phyloP scores from a whole-genome alignment of 2,329 filamentous ascomycete genomes.

The Epichloe uncinata region DNA sequence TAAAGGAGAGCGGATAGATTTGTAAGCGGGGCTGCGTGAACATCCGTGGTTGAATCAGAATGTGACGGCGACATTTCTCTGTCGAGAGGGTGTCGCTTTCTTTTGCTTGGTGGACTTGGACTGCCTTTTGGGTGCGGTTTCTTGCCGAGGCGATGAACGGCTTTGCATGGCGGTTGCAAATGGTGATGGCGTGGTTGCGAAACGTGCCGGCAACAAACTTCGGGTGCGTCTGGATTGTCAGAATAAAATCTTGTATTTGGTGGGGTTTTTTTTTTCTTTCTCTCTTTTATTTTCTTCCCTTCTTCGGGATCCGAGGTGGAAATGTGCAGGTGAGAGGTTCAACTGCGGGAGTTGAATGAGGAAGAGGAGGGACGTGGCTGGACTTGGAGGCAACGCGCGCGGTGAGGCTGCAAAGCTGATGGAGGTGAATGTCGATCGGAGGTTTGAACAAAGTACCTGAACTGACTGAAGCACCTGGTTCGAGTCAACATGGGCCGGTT shows the following conservation, averaged over 20 bases:
- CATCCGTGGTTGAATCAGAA: background rate
- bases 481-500: background rate
- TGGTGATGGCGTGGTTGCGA: background rate
- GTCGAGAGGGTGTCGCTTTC: too few species aligned
- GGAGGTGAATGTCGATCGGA: too few species aligned
- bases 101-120: too few species aligned
- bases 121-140: too few species aligned
- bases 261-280: background rate
- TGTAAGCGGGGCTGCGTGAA: background rate
- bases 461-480: background rate
- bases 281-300: background rate
- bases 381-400: too few species aligned
- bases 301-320: too few species aligned
- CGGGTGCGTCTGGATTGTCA: too few species aligned
- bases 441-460: too few species aligned
- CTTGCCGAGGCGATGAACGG: background rate
- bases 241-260: background rate
- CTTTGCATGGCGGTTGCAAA: background rate
- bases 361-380: too few species aligned
- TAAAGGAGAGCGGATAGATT: background rate
- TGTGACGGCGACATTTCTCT: background rate
- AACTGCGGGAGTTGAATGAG: too few species aligned
- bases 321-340: too few species aligned
- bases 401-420: too few species aligned
- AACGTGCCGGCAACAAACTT: background rate